Base-by-base conservation (phyloP, 805 yeast genomes). In the Candida tammaniensis region DNA sequence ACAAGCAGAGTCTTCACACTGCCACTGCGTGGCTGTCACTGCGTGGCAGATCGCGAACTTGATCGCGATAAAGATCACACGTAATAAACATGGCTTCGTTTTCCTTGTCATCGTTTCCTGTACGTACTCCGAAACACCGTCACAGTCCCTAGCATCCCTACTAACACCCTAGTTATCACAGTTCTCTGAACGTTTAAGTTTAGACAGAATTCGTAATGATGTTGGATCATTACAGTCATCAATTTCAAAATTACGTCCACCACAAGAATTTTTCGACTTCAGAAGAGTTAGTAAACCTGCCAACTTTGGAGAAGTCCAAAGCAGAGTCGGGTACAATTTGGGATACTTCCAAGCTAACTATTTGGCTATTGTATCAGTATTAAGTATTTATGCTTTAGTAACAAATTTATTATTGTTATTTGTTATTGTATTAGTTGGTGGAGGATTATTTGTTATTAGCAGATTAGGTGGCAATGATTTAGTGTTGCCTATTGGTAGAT, bases 181-280 rank as follows among this genome's bases (percentile, higher is more conserved):
- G 30, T 37, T 43, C 24, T 40, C 48, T 2, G 48, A 43, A 8
- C 30, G 48, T 30, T 34, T 43, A 15, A 43, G 31, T 24, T 40
- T 74, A 16, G 85, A 48, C 17, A 42, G 55, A 33, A 44, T 57
- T 38, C 56, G 70, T 61, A 54, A 54, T 26, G 81, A 76, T 44
- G 61, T 78, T 15, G 64, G 61, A 24, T 46, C 79, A 3, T 47
- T 91, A 31, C 86, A 82, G 54, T 52, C 71, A 24, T 76, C 80
- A 43, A 68, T 88, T 42, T 62, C 93, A 30, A 76, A 84, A 50
- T 60, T 93, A 42, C 82, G 85, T 54, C 86, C 97, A 23, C 89
- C 94, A 26, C 93, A 83, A 60, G 98, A 93, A 58, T 93, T 93
- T 57, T 86, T 93, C 54, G 97, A 93, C 57, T 63, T 85, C 54